These are phyloP conservation scores for Coemansia sp. DNA, from an alignment of 192 early-diverging fungal genomes.

Conservation along the genomic window DNA sequence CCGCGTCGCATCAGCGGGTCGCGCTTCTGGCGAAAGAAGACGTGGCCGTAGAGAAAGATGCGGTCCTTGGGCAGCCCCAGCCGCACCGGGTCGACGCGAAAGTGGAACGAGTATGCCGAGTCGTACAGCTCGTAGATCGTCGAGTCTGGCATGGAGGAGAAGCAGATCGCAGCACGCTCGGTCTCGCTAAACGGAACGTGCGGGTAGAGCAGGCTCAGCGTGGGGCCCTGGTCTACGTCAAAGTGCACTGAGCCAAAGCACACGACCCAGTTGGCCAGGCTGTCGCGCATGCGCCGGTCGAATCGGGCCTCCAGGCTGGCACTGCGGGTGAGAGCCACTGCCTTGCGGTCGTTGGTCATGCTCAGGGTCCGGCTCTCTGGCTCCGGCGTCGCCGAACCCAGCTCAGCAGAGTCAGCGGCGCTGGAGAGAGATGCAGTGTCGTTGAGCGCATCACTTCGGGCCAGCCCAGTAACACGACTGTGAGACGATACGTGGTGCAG, in stretches of 20 bases:
- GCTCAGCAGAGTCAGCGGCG: not conserved
- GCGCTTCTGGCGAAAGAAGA: constrained; percentile 91
- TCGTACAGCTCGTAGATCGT: constrained; percentile 76
- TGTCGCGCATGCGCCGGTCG: constrained; percentile 29
- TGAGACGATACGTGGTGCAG: constrained; percentile 34
- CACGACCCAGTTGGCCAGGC: constrained; percentile 62
- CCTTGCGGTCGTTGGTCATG: constrained; percentile 32
- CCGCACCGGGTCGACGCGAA: constrained; percentile 61
- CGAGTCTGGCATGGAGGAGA: constrained; percentile 79
- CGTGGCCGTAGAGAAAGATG: constrained; percentile 75
- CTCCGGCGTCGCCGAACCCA: constrained; percentile 22
- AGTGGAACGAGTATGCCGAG: constrained; percentile 72
- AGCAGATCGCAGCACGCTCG: constrained; percentile 77
- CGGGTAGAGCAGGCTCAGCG: constrained; percentile 73
- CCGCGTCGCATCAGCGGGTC: constrained; percentile 85
- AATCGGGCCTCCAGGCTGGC: constrained; percentile 55
- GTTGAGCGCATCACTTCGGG: constrained; percentile 5
- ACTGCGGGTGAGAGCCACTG: constrained; percentile 37
- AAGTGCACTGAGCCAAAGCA: constrained; percentile 80
- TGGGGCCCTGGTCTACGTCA: constrained; percentile 82
- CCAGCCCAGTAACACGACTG: constrained; percentile 11
- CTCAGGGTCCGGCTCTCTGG: constrained; percentile 47
- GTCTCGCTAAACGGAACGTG: constrained; percentile 65
- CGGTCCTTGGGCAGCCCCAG: constrained; percentile 49
- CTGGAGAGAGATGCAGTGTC: not conserved